phyloP scores from a whole-genome alignment of 176 grass and related monocot genomes.

The Carex myosuroides region DNA sequence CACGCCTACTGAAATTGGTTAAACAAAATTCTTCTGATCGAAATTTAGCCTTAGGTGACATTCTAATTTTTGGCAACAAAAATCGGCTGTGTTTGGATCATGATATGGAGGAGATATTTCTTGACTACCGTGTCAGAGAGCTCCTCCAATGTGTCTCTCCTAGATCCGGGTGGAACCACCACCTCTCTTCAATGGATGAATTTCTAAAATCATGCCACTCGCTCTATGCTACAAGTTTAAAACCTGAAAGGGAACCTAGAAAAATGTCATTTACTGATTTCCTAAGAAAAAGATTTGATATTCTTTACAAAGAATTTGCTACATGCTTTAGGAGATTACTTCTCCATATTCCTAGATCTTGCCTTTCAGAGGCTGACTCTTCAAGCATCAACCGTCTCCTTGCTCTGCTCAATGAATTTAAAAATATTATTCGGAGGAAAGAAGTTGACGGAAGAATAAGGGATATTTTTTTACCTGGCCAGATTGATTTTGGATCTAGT shows the following conservation, averaged over 20 bases:
- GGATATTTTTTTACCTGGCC: conserved; percentile 30
- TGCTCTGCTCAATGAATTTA: conserved; percentile 40
- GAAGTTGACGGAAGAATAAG: conserved; percentile 23
- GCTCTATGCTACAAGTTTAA: conserved; percentile 26
- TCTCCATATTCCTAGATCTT: conserved; percentile 44
- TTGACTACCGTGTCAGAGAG: conserved; percentile 41
- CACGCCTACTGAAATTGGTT: conserved; percentile 25
- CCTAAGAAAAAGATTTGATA: conserved; percentile 31
- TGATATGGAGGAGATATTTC: conserved; percentile 52
- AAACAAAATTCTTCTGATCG: conserved; percentile 19
- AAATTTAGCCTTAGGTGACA: conserved; percentile 39
- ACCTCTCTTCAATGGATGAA: conserved; percentile 32
- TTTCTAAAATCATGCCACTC: conserved; percentile 41
- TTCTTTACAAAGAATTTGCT: conserved; percentile 16
- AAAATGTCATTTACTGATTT: conserved; percentile 34
- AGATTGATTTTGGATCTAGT: not conserved
- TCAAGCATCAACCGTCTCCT: conserved; percentile 40
- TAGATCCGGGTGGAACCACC: conserved; percentile 50
- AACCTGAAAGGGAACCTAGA: not conserved
- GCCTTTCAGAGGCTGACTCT: conserved; percentile 35
- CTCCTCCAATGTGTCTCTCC: conserved; percentile 48
- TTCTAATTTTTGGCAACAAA: conserved; percentile 58
- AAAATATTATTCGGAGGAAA: not conserved
- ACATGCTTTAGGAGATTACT: conserved; percentile 54
- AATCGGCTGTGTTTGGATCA: conserved; percentile 30